Percentiles rank a stretch among this genome's conserved stretches.
phyloP scores from a whole-genome alignment of 805 yeast species.

The Candida pseudoglaebosa region DNA sequence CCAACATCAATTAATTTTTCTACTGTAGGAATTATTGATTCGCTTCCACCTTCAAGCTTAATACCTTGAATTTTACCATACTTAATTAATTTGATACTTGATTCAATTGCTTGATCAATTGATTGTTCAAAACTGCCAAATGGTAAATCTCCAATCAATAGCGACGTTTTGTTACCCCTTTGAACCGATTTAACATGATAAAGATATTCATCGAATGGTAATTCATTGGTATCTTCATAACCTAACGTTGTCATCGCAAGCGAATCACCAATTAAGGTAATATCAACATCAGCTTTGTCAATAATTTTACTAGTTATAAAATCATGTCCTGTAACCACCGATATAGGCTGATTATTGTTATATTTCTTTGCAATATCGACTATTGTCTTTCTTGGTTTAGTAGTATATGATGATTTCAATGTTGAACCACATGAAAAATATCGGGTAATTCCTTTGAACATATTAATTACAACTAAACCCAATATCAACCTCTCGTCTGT shows the following conservation, averaged over 20 bases:
- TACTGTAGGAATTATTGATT: slow-evolving; percentile 50
- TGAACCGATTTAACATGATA: slow-evolving; percentile 73
- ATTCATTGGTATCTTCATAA: slow-evolving; percentile 66
- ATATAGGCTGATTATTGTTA: slow-evolving; percentile 23
- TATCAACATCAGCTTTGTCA: slow-evolving; percentile 61
- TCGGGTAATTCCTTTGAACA: too few relatives aligned
- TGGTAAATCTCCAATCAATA: slow-evolving; percentile 81
- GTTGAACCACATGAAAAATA: slow-evolving; percentile 4
- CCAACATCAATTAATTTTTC: slow-evolving; percentile 60
- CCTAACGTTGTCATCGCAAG: slow-evolving; percentile 91
- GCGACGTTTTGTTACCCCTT: slow-evolving; percentile 63
- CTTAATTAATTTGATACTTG: slow-evolving; percentile 53
- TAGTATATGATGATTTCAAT: slow-evolving; percentile 10
- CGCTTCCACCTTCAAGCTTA: slow-evolving; percentile 80
- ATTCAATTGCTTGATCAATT: slow-evolving; percentile 55
- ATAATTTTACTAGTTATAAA: slow-evolving; percentile 72
- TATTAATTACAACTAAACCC: too few relatives aligned
- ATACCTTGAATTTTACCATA: slow-evolving; percentile 63
- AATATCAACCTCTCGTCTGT: too few relatives aligned
- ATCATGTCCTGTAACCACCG: slow-evolving; percentile 82
- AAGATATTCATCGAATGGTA: slow-evolving; percentile 74
- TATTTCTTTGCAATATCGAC: slow-evolving; percentile 17
- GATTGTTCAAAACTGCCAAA: slow-evolving; percentile 80
- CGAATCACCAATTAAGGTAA: slow-evolving; percentile 84
- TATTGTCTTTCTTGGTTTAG: slow-evolving; percentile 17